Conservation (phyloP, 371 early-diverging fungal species). For the Phascolomyces articulosus region DNA sequence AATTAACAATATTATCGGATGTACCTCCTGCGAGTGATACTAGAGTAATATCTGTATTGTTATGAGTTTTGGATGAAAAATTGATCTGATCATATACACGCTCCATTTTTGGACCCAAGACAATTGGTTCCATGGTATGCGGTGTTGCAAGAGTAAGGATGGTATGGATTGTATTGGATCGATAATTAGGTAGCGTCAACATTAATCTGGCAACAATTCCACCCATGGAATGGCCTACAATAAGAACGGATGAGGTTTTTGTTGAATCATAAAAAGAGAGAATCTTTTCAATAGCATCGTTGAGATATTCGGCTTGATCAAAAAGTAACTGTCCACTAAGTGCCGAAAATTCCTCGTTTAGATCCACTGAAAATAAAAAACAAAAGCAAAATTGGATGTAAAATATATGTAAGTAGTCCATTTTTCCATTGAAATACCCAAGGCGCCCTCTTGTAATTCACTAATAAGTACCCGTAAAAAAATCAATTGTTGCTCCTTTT, state of each 20-base stretch:
- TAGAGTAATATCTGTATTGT: conserved; percentile 49
- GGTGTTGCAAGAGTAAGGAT: conserved; percentile 93
- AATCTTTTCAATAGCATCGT: conserved; percentile 85
- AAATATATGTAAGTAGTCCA: too few species aligned
- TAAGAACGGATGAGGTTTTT: conserved; percentile 65
- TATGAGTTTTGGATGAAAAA: conserved; percentile 2
- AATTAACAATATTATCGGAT: conserved; percentile 80
- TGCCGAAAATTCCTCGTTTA: conserved; percentile 92
- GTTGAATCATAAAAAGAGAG: conserved; percentile 65
- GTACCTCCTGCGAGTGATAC: conserved; percentile 92
- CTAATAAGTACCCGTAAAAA: conserved; percentile 83
- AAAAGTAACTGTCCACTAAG: conserved; percentile 76
- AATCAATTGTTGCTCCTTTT: conserved; percentile 57
- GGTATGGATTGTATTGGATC: conserved; percentile 67
- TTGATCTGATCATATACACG: conserved; percentile 51
- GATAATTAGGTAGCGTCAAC: conserved; percentile 69
- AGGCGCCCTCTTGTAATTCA: too few species aligned
- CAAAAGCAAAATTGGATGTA: not conserved
- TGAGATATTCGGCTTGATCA: conserved; percentile 86
- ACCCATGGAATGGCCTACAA: conserved; percentile 97
- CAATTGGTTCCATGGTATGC: conserved; percentile 79
- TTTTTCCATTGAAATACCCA: too few species aligned
- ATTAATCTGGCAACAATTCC: conserved; percentile 89
- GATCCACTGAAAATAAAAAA: conserved; percentile 65
- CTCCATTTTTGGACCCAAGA: conserved; percentile 70